Evolutionary conservation across 306 rosid species (phyloP).

Genomic region (Parietaria judaica): DNA sequence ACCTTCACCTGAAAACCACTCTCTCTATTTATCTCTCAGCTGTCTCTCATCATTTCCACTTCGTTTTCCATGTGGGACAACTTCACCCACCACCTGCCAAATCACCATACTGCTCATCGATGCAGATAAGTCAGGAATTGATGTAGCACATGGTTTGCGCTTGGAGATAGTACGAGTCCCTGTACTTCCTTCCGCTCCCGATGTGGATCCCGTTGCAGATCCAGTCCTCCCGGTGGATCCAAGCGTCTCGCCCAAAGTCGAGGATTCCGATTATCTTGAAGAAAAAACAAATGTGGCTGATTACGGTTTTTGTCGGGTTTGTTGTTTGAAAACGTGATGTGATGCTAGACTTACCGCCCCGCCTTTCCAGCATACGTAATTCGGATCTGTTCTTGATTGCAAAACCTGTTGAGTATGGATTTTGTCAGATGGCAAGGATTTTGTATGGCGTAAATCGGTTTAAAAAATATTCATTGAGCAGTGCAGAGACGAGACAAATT

Average conservation of each 20-base stretch:
- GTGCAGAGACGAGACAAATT: neutral
- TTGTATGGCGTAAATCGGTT: neutral
- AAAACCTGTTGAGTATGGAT: conserved; percentile 47
- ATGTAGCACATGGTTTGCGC: conserved; percentile 95
- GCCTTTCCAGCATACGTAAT: conserved; percentile 78
- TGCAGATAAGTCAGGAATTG: conserved; percentile 36
- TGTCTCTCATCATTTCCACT: accelerated
- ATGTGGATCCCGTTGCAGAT: conserved; percentile 57
- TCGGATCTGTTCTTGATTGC: conserved; percentile 76
- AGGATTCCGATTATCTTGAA: conserved; percentile 81
- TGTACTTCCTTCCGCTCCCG: conserved; percentile 77
- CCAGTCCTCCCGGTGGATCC: conserved; percentile 88
- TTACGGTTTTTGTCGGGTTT: neutral
- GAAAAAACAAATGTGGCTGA: neutral
- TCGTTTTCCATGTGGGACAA: conserved; percentile 40
- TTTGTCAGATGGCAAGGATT: conserved; percentile 7
- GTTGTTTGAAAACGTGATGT: neutral
- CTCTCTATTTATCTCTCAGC: accelerated
- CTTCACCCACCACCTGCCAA: neutral
- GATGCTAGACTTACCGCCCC: conserved; percentile 72
- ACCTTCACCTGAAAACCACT: accelerated
- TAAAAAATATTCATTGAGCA: neutral
- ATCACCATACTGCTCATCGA: neutral
- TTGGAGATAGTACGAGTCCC: conserved; percentile 81
- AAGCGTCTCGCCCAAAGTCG: conserved; percentile 79